A percentile compares a stretch with the other conserved stretches of the same genome.
Conservation (phyloP, 1,284 basidiomycete species). For the Pseudozyma pruni region DNA sequence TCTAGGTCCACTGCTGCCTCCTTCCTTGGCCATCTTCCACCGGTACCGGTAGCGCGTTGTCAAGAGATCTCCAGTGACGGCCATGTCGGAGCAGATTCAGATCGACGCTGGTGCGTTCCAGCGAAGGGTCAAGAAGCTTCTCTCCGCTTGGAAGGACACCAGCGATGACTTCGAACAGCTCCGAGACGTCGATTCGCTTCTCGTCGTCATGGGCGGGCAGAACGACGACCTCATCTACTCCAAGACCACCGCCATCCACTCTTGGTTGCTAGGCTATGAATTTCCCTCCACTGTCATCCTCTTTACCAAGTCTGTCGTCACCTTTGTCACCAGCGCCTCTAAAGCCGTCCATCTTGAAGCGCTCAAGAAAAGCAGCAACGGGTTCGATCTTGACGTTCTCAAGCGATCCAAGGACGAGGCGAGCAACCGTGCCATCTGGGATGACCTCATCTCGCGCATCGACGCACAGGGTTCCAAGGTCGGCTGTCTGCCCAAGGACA, state of each 20-base stretch:
- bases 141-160: conserved; percentile 47
- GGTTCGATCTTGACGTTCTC: conserved; percentile 66
- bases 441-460: conserved; percentile 53
- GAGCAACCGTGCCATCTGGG: conserved; percentile 67
- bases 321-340: conserved; percentile 84
- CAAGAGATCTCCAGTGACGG: too few relatives aligned
- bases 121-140: conserved; percentile 42
- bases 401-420: conserved; percentile 68
- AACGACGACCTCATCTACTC: conserved; percentile 54
- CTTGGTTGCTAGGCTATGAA: conserved; percentile 94
- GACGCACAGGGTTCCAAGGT: conserved; percentile 35
- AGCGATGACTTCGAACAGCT: conserved; percentile 37
- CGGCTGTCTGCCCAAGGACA: conserved; percentile 77
- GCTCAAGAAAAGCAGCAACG: conserved; percentile 40
- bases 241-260: conserved; percentile 68
- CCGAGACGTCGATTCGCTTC: conserved; percentile 38
- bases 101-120: conserved; percentile 55
- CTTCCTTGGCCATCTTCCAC: too few relatives aligned
- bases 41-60: too few relatives aligned
- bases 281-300: conserved; percentile 92
- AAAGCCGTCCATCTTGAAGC: conserved; percentile 72
- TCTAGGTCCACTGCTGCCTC: too few relatives aligned
- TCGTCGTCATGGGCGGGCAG: conserved; percentile 51
- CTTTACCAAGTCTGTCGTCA: conserved; percentile 78
- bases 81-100: conserved; percentile 60